Base-by-base conservation (phyloP, 306 rosid species). In the Hylodesmum podocarpum region DNA sequence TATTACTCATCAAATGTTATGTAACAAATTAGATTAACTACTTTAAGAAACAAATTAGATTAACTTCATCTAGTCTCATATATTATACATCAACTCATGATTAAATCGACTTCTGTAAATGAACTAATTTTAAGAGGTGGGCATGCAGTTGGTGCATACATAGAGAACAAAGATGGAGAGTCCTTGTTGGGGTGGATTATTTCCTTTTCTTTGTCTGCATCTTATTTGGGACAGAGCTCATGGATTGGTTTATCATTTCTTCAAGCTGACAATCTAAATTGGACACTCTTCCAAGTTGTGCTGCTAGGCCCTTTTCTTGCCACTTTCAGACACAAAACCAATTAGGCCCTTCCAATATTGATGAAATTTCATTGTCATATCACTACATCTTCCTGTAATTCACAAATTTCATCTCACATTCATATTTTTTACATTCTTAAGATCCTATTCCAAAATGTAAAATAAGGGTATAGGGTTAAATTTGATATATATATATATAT, bases 121-220 rank as follows among this genome's bases (percentile, higher is more conserved):
- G 46, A 16, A 55, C 46, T 34, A 54, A 43, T 46, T 50, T 62
- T 11, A 29, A 69, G 36, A 51, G 77, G 4, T 57, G 27, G 50
- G 16, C 0, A 22, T 40, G 16, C 0, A 22, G 69, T 43, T 64
- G 57, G 49, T 28, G n/a, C n/a, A n/a, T n/a, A n/a, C n/a, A 61
- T 62, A 37, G 3, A 44, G 28, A 54, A 24, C 14, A 43, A 40
- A 76, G 74, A 49, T 76, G 63, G 18, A 51, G 37, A 71, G 82
- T 72, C 50, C 39, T 72, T 63, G 59, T 59, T 62, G 21, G 28
- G 53, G 16, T 40, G 64, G 19, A 55, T 37, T 49, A 13, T 81
- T 63, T 67, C 57, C 44, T 21, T 75, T 75, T 40, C 31, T 11
- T 14, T 24, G 25, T 18, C 7, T 34, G 29, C 1, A 4, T 44